These are phyloP conservation scores for Rosellinia necatrix DNA, from an alignment of 2,329 filamentous ascomycete genomes.

Conservation along the genomic window DNA sequence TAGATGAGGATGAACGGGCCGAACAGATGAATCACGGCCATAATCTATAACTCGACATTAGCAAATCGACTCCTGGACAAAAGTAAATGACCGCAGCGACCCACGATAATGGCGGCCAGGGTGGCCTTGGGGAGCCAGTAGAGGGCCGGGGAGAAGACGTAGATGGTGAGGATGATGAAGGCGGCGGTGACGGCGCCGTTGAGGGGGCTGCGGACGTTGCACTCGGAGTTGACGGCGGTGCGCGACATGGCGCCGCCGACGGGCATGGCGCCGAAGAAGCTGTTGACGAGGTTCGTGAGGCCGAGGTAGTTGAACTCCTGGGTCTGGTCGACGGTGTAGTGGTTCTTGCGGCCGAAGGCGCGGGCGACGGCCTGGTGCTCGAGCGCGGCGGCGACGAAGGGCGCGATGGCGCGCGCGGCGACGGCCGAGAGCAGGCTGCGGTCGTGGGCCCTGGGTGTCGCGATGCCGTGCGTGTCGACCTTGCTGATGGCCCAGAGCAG, in stretches of 20 bases:
- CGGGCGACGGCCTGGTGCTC: constrained; percentile 70
- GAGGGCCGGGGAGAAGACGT: constrained; percentile 62
- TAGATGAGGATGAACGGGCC: constrained; percentile 63
- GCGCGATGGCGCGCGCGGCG: constrained; percentile 59
- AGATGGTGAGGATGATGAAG: constrained; percentile 65
- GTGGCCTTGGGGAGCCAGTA: constrained; percentile 72
- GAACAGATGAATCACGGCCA: constrained; percentile 66
- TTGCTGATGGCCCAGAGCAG: constrained; percentile 63
- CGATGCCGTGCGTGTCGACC: constrained; percentile 60
- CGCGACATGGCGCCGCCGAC: constrained; percentile 69
- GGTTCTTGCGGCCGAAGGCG: constrained; percentile 64
- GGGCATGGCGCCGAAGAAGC: constrained; percentile 67
- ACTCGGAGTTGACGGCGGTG: constrained; percentile 69
- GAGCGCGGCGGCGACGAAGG: constrained; percentile 64
- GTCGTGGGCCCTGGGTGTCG: constrained; percentile 53
- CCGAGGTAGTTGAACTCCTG: constrained; percentile 70
- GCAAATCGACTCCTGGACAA: constrained; percentile 6
- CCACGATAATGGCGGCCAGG: constrained; percentile 64
- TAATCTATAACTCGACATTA: constrained; percentile 51
- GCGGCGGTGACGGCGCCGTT: constrained; percentile 64
- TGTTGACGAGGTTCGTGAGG: constrained; percentile 65
- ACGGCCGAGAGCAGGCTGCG: constrained; percentile 56
- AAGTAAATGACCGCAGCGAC: constrained; percentile 25
- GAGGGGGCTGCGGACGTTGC: constrained; percentile 64
- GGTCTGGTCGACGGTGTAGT: constrained; percentile 66